Evolutionary conservation across 2,329 filamentous ascomycete genomes (phyloP).

Genomic region (Atkinsonella hypoxylon): DNA sequence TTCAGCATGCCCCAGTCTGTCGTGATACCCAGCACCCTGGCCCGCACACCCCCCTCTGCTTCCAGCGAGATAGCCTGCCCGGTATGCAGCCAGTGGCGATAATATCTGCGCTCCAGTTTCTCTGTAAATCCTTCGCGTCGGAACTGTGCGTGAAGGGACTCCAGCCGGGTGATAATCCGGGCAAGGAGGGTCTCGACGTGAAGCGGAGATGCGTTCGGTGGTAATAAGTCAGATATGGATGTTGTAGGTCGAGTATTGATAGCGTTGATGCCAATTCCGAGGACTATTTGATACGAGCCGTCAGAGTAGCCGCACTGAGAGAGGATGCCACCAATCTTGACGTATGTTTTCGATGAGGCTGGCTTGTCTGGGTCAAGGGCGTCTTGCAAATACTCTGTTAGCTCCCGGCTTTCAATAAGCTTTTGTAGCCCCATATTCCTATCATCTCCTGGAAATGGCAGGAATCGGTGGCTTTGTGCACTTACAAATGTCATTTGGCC

Average conservation of each 20-base stretch:
- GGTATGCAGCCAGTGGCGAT: slow-evolving; percentile 75
- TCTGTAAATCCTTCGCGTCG: slow-evolving; percentile 61
- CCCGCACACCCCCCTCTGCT: slow-evolving; percentile 61
- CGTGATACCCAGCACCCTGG: slow-evolving; percentile 76
- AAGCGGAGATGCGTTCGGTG: slow-evolving; percentile 40
- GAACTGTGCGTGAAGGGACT: slow-evolving; percentile 66
- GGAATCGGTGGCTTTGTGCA: not conserved
- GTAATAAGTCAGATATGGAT: slow-evolving; percentile 64
- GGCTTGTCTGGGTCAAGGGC: slow-evolving; percentile 50
- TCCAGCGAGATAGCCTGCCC: slow-evolving; percentile 64
- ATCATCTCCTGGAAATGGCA: no score
- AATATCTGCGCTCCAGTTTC: slow-evolving; percentile 65
- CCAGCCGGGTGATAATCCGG: slow-evolving; percentile 64
- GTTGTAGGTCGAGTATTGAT: slow-evolving; percentile 78
- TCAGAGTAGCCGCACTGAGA: slow-evolving; percentile 76
- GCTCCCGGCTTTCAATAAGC: no score
- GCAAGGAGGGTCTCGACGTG: slow-evolving; percentile 72
- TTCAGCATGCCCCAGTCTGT: slow-evolving; percentile 80
- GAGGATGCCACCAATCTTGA: slow-evolving; percentile 88
- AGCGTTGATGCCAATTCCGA: slow-evolving; percentile 80
- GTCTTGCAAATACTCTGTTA: slow-evolving; percentile 27
- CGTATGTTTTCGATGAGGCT: slow-evolving; percentile 41
- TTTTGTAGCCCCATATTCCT: no score
- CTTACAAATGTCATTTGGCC: slow-evolving; percentile 90
- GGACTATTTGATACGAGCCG: slow-evolving; percentile 69